Conservation (phyloP, 495 filamentous ascomycete species). For the Bombardia bombarda region DNA sequence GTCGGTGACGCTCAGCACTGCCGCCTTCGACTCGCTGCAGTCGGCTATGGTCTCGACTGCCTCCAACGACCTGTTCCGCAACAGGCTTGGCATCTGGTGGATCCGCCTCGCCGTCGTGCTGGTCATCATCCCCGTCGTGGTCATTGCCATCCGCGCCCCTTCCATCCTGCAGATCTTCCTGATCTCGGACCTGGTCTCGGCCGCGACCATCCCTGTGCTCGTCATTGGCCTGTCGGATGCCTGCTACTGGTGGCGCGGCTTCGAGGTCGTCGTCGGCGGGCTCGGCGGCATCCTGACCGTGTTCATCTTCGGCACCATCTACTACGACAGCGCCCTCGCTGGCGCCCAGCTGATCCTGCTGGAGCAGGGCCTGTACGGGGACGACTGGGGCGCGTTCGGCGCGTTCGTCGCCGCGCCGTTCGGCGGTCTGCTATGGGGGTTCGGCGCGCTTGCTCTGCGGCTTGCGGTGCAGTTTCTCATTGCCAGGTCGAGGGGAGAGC, state of each 20-base stretch:
- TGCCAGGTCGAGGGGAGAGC: slow-evolving; percentile 42
- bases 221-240: slow-evolving; percentile 54
- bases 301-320: slow-evolving; percentile 67
- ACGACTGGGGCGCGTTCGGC: slow-evolving; percentile 70
- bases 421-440: slow-evolving; percentile 62
- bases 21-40: slow-evolving; percentile 68
- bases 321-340: slow-evolving; percentile 52
- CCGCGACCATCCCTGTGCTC: slow-evolving; percentile 60
- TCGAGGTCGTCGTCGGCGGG: slow-evolving; percentile 64
- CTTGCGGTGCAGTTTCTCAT: slow-evolving; percentile 41
- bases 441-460: slow-evolving; percentile 48
- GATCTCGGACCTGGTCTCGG: slow-evolving; percentile 65
- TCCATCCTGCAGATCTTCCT: slow-evolving; percentile 69
- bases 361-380: slow-evolving; percentile 58
- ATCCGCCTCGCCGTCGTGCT: slow-evolving; percentile 57
- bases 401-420: slow-evolving; percentile 72
- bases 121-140: slow-evolving; percentile 60
- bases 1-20: slow-evolving; percentile 62
- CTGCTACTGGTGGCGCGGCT: slow-evolving; percentile 65
- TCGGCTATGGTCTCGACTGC: slow-evolving; percentile 68
- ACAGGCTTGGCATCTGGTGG: slow-evolving; percentile 60
- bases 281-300: slow-evolving; percentile 65
- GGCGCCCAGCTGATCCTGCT: slow-evolving; percentile 61
- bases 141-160: slow-evolving; percentile 62
- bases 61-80: slow-evolving; percentile 72